Base-by-base conservation (phyloP, 2,329 filamentous ascomycete genomes). In the Neopestalotiopsis rosae region DNA sequence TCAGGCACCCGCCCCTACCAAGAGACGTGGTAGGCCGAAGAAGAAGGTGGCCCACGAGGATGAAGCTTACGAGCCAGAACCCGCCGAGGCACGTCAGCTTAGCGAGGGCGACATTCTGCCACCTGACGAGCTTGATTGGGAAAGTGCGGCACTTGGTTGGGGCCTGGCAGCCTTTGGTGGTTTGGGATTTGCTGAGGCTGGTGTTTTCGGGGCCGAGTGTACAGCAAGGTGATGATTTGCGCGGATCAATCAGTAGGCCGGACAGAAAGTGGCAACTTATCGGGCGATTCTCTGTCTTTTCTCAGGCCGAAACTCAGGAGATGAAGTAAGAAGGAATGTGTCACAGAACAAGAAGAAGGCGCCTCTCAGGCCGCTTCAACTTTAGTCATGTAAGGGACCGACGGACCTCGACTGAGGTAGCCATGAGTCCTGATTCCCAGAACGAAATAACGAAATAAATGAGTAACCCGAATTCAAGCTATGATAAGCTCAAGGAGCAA, bases 191-290 rank as follows among this genome's bases (percentile, higher is more conserved):
- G 84, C 83, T 10, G 81, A 79, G 68, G 80, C 83, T 14, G 83
- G 81, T 13, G 83, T 86, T 3, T 83, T 82, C 73, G 85, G 84
- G 2, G 84, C 79, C 1, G 84, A 87, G 77, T 84, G 81, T 66
- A 74, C 81, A 68, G 79, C 82, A 56, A 77, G 80, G 70, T 83
- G n/a, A 52, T 52, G 17, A 20, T 17, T 52, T 12, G 7, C 45
- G 7, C n/a, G 17, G 45, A 6, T 52, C n/a, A 7, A 38, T 9
- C 1, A 38, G 34, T 10, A 38, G 34, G 34, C 34, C 6, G 34
- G 6, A 7, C 6, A 38, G 6, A 38, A 7, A 10, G 34, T 9
- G 34, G 1, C 10, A 38, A 38, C 6, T 1, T 7, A 9, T 7
- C 5, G 2, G 5, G 34, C 34, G 34, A 38, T 1, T 38, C 34